Conservation (phyloP, 2,329 filamentous ascomycete genomes). For the Paraphaeosphaeria minitans region DNA sequence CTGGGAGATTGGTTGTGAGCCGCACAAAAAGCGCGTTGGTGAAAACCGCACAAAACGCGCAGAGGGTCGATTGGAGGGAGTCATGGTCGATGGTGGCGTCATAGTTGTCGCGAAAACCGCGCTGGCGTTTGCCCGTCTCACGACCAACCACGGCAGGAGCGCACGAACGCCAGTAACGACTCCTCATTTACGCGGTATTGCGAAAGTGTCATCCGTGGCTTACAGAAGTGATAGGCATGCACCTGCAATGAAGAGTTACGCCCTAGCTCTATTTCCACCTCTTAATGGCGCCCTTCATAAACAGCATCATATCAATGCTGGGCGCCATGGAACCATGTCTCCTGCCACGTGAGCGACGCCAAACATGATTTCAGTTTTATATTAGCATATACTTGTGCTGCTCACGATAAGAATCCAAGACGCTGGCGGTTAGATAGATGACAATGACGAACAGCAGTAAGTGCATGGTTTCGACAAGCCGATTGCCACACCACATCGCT, state of each 20-base stretch:
- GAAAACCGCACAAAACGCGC: conserved; percentile 32
- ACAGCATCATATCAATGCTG: background rate
- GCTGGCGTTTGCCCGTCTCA: conserved; percentile 8
- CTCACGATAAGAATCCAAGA: background rate
- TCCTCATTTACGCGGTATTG: background rate
- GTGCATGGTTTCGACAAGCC: no score
- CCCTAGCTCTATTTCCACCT: conserved; percentile 1
- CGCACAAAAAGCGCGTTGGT: conserved; percentile 23
- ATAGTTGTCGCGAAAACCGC: conserved; percentile 23
- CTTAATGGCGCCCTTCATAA: background rate
- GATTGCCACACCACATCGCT: no score
- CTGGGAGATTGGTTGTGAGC: conserved; percentile 12
- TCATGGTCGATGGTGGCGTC: conserved; percentile 9
- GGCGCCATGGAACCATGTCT: background rate
- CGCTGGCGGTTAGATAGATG: background rate
- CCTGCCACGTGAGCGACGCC: background rate
- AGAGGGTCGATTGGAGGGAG: conserved; percentile 3
- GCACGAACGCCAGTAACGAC: background rate
- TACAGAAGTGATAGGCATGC: conserved; percentile 7
- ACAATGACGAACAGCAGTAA: background rate
- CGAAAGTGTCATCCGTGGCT: background rate
- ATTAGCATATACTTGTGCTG: background rate
- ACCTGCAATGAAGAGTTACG: background rate
- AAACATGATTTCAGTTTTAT: background rate
- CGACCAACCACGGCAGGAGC: conserved; percentile 7